These are phyloP conservation scores for Sporothrix pallida DNA, from an alignment of 2,329 filamentous ascomycete species.

Conservation along the genomic window DNA sequence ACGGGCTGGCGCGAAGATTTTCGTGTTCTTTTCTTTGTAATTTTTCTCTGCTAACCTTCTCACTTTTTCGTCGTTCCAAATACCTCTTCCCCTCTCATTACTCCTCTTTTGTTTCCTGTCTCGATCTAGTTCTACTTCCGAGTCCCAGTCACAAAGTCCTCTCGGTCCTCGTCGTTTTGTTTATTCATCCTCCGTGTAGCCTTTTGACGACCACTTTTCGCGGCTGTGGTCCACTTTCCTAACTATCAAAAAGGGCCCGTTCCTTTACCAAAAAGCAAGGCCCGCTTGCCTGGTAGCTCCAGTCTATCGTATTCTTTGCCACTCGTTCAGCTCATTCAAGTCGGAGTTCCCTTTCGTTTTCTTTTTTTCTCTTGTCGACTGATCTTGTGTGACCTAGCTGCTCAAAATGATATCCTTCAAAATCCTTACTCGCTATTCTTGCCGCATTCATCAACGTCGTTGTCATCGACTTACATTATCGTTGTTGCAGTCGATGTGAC, in stretches of 20 bases:
- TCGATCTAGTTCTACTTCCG: slow-evolving; percentile 1
- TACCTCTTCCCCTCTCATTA: background rate
- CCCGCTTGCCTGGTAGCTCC: background rate
- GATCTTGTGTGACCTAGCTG: background rate
- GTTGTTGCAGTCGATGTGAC: background rate
- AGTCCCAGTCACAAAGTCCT: background rate
- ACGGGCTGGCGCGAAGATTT: background rate
- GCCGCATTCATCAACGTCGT: background rate
- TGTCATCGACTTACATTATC: background rate
- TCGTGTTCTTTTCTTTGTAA: background rate
- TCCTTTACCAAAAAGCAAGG: slow-evolving; percentile 12
- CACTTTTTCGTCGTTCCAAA: background rate
- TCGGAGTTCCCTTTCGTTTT: background rate
- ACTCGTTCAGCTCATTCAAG: background rate
- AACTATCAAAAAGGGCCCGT: slow-evolving; percentile 17
- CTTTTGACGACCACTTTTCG: background rate
- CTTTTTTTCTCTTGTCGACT: background rate
- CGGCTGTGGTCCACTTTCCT: slow-evolving; percentile 15
- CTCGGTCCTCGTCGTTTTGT: background rate
- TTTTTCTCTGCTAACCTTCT: background rate
- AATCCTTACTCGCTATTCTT: background rate
- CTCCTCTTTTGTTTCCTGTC: background rate
- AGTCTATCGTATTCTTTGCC: slow-evolving; percentile 21
- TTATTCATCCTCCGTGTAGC: background rate
- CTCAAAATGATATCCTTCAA: background rate